Conservation (phyloP, 345 rosid species). For the Eucalyptus curtisii region DNA sequence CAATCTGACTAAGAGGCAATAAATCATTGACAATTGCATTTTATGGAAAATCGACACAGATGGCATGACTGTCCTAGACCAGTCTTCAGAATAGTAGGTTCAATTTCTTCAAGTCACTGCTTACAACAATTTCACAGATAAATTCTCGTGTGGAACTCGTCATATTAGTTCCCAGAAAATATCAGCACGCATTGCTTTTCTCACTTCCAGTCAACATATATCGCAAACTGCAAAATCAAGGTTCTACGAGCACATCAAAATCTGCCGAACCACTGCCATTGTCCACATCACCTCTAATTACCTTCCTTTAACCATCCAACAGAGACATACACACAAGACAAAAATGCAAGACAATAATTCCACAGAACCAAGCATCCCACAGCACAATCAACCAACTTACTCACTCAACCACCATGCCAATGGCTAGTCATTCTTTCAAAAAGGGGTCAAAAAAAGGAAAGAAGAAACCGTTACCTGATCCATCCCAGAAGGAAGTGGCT, state of each 20-base stretch:
- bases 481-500: slow-evolving; percentile 83
- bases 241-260: background rate
- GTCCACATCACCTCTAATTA: background rate
- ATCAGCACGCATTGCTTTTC: background rate
- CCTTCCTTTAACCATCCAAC: background rate
- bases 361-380: background rate
- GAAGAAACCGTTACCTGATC: slow-evolving; percentile 53
- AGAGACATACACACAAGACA: background rate
- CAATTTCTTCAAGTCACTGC: background rate
- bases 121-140: background rate
- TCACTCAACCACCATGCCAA: background rate
- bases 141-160: background rate
- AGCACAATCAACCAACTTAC: background rate
- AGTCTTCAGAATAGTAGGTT: background rate
- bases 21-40: background rate
- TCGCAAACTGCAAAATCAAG: background rate
- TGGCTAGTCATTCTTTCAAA: background rate
- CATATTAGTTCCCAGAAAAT: background rate
- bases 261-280: background rate
- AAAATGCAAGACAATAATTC: background rate
- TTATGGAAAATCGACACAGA: background rate
- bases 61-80: background rate
- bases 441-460: background rate
- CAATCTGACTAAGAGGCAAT: background rate
- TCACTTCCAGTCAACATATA: background rate